These are phyloP conservation scores for Fusarium sp. DNA, from an alignment of 2,329 filamentous ascomycete genomes.

Conservation along the genomic window DNA sequence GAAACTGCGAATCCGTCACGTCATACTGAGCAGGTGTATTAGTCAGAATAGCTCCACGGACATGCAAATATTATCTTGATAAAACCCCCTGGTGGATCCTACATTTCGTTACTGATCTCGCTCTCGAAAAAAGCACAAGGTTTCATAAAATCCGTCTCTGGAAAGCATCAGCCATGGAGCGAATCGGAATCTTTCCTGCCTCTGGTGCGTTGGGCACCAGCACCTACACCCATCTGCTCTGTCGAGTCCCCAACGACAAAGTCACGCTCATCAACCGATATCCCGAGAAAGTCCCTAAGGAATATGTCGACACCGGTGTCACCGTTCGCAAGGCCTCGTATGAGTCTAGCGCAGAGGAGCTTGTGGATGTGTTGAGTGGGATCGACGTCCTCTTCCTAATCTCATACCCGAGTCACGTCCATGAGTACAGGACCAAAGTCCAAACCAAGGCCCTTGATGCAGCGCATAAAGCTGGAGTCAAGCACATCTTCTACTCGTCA, in stretches of 20 bases:
- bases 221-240: constrained; percentile 27
- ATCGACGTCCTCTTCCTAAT: constrained; percentile 26
- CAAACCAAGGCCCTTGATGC: constrained; percentile 26
- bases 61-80: background rate
- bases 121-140: too few relatives aligned
- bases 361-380: constrained; percentile 2
- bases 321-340: constrained; percentile 23
- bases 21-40: constrained; percentile 21
- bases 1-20: constrained; percentile 6
- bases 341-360: constrained; percentile 14
- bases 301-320: constrained; percentile 6
- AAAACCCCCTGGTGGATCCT: background rate
- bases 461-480: constrained; percentile 13
- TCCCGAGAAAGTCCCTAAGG: constrained; percentile 13
- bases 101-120: too few relatives aligned
- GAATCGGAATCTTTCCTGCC: constrained; percentile 39
- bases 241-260: constrained; percentile 6
- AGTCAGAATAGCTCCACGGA: constrained; percentile 22
- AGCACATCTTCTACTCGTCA: constrained; percentile 36
- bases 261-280: constrained; percentile 32
- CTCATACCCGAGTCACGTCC: constrained; percentile 37
- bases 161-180: constrained; percentile 4
- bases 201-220: constrained; percentile 35
- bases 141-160: background rate
- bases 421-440: constrained; percentile 19